Evolutionary conservation across 106 monocot species (phyloP), one percentile per base, ranked within the genome.

Genomic region (Ottelia alismoides): DNA sequence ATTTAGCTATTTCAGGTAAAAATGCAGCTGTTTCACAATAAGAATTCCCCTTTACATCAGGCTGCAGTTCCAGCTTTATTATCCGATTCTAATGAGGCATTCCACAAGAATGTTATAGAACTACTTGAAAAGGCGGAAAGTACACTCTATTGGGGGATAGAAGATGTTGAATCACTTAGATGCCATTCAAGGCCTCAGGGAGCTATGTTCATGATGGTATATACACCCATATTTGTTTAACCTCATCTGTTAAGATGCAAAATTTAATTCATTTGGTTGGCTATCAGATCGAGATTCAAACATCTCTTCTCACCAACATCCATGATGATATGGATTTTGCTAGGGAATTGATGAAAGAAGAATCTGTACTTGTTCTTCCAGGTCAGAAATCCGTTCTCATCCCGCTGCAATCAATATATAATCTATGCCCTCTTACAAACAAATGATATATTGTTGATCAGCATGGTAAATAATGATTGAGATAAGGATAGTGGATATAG

Each of bases 191-290:
- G 30, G 29, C 85, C 96, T 30, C 76, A 77, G 49, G 96, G 89
- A 14, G 78, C 89, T 27, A 98, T 98, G 89, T 98, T 98, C 74
- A 70, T 82, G 66, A 98, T 98, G 89, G 96, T 98, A 20, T n/a
- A n/a, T 5, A n/a, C n/a, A n/a, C n/a, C n/a, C n/a, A n/a, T n/a
- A 43, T n/a, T n/a, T n/a, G n/a, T n/a, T n/a, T n/a, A n/a, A n/a
- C n/a, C n/a, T n/a, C n/a, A n/a, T n/a, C n/a, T n/a, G n/a, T n/a
- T n/a, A n/a, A n/a, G n/a, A n/a, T n/a, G n/a, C n/a, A n/a, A n/a
- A n/a, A n/a, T n/a, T n/a, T n/a, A n/a, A n/a, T n/a, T n/a, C n/a
- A n/a, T n/a, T n/a, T n/a, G n/a, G n/a, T n/a, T n/a, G n/a, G n/a
- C n/a, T n/a, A 22, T 21, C 51, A 93, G 87, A 80, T 88, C 17